A percentile compares a stretch with the other conserved stretches of the same genome.
phyloP scores from a whole-genome alignment of 345 rosid genomes.

The Salix caprea region DNA sequence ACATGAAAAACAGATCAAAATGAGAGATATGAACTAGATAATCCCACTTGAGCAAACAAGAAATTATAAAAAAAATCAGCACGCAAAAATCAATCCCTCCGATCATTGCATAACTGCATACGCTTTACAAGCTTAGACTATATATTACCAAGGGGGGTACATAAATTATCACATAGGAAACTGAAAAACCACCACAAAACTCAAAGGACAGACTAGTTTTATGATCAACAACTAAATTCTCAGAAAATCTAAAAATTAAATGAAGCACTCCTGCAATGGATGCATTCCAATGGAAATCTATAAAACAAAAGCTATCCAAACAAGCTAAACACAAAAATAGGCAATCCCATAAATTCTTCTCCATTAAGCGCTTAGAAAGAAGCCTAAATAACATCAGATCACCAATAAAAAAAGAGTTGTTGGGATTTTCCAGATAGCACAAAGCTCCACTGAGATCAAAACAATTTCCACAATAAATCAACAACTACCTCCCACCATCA shows the following conservation, averaged over 20 bases:
- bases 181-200: background rate
- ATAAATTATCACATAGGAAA: background rate
- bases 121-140: background rate
- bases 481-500: background rate
- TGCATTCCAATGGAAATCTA: background rate
- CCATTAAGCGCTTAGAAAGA: background rate
- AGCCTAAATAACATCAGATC: slow-evolving; percentile 1
- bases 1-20: background rate
- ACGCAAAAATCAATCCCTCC: background rate
- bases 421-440: background rate
- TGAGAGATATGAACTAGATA: background rate
- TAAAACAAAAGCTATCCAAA: background rate
- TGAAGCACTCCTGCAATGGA: background rate
- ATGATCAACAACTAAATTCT: background rate
- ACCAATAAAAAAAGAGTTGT: background rate
- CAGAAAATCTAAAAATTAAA: background rate
- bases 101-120: background rate
- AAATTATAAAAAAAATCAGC: background rate
- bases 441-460: background rate
- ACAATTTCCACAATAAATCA: background rate
- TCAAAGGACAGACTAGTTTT: background rate
- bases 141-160: background rate
- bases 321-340: background rate
- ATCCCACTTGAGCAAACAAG: background rate
- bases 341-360: slow-evolving; percentile 3